Evolutionary conservation across 148 eudicot genomes (phyloP), one percentile per base, ranked within the genome.

Genomic region (Gaultheria prostrata): DNA sequence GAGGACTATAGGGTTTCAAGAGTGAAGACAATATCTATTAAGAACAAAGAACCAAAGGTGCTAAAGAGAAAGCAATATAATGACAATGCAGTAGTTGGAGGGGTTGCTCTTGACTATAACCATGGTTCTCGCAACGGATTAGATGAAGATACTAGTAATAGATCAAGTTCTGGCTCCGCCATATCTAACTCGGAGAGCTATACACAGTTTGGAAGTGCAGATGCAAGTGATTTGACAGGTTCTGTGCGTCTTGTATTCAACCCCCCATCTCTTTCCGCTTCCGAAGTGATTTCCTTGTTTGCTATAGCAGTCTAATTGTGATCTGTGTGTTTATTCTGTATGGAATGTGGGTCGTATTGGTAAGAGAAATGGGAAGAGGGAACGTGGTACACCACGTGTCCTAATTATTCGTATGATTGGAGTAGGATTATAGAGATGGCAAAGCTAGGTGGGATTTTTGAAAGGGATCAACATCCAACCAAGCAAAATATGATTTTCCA

Each of bases 81-180:
- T 88, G 93, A 93, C 24, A 86, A 59, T 73, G 49, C 79, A 78
- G 85, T 83, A 46, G 83, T 86, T 70, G 89, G 84, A 75, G 83
- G 79, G 24, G 76, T 84, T 77, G 80, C 81, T 71, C 83, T 90
- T 35, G 90, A 90, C 35, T 83, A 87, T 81, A 82, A 82, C 86
- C 90, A 83, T 53, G 87, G 91, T 61, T 87, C 82, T 21, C 88
- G 82, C 49, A 94, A 92, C 84, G 86, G 50, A 39, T 75, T 88
- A 13, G 97, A 97, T 63, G 98, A 97, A 82, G 99, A 94, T 85
- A 91, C 85, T 54, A 94, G 99, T 85, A 94, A 94, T 83, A 89
- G 97, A 83, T 97, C 99, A 83, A 97, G 99, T 86, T 97, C 98
- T 77, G 99, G 98, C 79, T 97, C 99, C 65, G 98, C 98, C 61